Conservation (phyloP, 176 grass and related monocot genomes). For the Eleusine coracana region DNA sequence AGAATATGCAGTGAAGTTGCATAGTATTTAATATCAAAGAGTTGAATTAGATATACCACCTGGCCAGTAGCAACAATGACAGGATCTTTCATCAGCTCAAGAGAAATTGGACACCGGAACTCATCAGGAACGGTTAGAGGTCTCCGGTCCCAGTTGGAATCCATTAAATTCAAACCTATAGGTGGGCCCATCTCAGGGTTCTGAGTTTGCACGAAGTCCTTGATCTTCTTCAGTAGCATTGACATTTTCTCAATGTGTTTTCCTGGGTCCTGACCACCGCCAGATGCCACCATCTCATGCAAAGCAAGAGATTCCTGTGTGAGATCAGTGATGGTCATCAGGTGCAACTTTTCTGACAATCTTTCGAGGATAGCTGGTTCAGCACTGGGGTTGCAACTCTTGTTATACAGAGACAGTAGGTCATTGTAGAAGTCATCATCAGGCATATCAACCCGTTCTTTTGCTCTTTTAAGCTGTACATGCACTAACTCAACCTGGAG, state of each 20-base stretch:
- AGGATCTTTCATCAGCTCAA: slow-evolving; percentile 94
- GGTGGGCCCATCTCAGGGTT: slow-evolving; percentile 81
- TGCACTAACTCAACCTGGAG: slow-evolving; percentile 86
- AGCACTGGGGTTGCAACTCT: slow-evolving; percentile 45
- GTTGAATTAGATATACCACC: slow-evolving; percentile 40
- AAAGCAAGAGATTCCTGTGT: slow-evolving; percentile 93
- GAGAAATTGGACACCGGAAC: slow-evolving; percentile 90
- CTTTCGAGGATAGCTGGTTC: slow-evolving; percentile 59
- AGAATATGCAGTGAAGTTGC: slow-evolving; percentile 21
- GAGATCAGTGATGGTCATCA: slow-evolving; percentile 81
- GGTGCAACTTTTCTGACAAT: slow-evolving; percentile 68
- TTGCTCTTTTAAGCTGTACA: slow-evolving; percentile 86
- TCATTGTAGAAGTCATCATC: slow-evolving; percentile 71
- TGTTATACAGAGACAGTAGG: slow-evolving; percentile 70
- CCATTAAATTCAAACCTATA: slow-evolving; percentile 41
- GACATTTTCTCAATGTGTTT: slow-evolving; percentile 90
- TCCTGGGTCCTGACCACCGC: slow-evolving; percentile 78
- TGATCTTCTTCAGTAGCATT: slow-evolving; percentile 95
- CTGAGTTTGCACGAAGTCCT: slow-evolving; percentile 88
- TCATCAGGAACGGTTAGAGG: slow-evolving; percentile 71
- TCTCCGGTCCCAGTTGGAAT: slow-evolving; percentile 30
- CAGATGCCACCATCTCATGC: slow-evolving; percentile 88
- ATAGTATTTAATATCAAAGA: slow-evolving; percentile 10
- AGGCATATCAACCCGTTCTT: slow-evolving; percentile 55
- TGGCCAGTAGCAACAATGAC: slow-evolving; percentile 80